Base-by-base conservation (phyloP, 2,329 filamentous ascomycete species). In the Arthrobotrys iridis region DNA sequence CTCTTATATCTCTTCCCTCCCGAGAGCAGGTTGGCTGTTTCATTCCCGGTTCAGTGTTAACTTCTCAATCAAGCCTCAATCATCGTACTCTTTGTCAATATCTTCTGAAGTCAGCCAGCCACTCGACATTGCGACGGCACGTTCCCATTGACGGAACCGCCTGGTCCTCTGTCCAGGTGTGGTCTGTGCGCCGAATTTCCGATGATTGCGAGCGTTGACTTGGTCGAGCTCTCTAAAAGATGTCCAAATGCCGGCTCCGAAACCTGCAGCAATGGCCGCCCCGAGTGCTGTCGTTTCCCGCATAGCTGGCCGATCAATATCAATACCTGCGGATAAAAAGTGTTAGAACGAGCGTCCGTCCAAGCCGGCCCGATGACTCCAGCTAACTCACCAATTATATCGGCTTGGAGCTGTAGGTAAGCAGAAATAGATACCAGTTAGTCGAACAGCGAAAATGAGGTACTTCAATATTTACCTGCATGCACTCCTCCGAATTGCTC, bases 221-320 rank as follows among this genome's bases (percentile, higher is more conserved):
- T 15, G 18, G 13, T 37, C 20, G 10, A 75, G 57, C 10, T 64
- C 63, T 11, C 28, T n/a, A 18, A 68, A 63, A 26, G 55, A 52
- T 18, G 13, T n/a, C 71, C 71, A 75, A 7, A 74, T 20, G 24
- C 10, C 41, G 1, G 28, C 55, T 1, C 57, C 63, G 73, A 96
- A 88, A n/a, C 91, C 93, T 6, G 93, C 93, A 13, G 93, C 92
- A 79, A 96, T 94, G 52, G 93, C 93, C 11, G 93, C 93, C 24
- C 93, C 93, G 1, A 97, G 87, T 0, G 93, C 91, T 0, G 93
- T 97, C 2, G 93, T 96, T 84, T 97, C 93, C 68, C 91, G 90
- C 93, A 97, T 96, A 66, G 88, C 87, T 0, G 93, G 93, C 22
- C 93, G 89, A 81, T 93, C 88, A 74, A 97, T 91, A 26, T 90